Evolutionary conservation across 2,329 filamentous ascomycete species (phyloP), one percentile per base, ranked within the genome.

Genomic region (Mollisiaceae sp.): DNA sequence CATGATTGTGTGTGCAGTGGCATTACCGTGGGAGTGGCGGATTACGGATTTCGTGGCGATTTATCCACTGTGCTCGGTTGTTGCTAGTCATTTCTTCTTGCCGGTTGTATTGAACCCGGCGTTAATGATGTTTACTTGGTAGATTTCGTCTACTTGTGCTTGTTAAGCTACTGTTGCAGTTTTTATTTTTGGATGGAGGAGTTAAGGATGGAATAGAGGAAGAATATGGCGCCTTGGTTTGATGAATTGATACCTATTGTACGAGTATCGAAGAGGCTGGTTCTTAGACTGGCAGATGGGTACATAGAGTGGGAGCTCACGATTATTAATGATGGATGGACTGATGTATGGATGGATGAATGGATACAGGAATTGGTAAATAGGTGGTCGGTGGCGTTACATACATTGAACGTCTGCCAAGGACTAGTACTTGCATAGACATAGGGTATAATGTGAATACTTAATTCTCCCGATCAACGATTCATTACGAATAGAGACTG

Each of bases 101-200:
- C 87, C 87, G 11, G 82, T 90, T 58, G 80, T 81, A 64, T 76
- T 89, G 67, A 89, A 89, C 71, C 87, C 87, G 22, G 85, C 85
- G 59, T 74, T 89, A 78, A 89, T 90, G 86, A 81, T 83, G 74
- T 87, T 88, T 72, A 86, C 83, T 54, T 88, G 82, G 80, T 88
- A 70, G 60, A 59, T 50, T 22, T n/a, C 41, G 6, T 6, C 41
- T 43, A n/a, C 14, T 12, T 43, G 15, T 43, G 12, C 12, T 43
- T 43, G 15, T 18, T 43, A 18, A n/a, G 27, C 6, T 32, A 32
- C 27, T 18, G n/a, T 43, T 43, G n/a, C 6, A 1, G 15, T 22
- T 50, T n/a, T 24, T 47, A 22, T 8, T 12, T 8, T 50, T 50
- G 20, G 20, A 50, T 20, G n/a, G 15, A 11, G n/a, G 45, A 8